Evolutionary conservation across 768 basidiomycete genomes (phyloP).

Genomic region (Amanita exitialis): DNA sequence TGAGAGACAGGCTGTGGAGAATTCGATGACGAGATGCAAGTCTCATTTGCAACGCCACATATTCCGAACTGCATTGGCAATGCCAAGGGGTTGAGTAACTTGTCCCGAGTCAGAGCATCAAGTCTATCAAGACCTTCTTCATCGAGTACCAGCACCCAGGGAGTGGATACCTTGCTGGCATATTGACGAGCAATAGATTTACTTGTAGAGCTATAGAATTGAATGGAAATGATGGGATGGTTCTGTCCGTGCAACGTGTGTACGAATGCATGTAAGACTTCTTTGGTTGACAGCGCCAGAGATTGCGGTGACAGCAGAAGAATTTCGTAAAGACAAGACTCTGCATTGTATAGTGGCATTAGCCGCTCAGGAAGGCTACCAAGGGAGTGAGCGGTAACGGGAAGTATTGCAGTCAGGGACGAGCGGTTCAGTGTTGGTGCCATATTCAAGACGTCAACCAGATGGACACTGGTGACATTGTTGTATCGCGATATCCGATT

Average conservation of each 20-base stretch:
- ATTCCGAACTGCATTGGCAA: constrained; percentile 17
- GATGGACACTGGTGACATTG: neutral
- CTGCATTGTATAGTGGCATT: constrained; percentile 24
- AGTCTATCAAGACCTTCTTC: constrained; percentile 29
- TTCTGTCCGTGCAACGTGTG: neutral
- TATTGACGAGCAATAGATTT: constrained; percentile 22
- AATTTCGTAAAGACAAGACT: constrained; percentile 30
- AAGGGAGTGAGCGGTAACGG: constrained; percentile 29
- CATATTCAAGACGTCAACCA: neutral
- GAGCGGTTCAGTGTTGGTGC: constrained; percentile 11
- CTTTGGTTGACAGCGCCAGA: constrained; percentile 21
- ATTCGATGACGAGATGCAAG: constrained; percentile 22
- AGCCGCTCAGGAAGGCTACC: constrained; percentile 23
- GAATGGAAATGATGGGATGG: constrained; percentile 23
- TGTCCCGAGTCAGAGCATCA: constrained; percentile 19
- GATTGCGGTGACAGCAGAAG: constrained; percentile 34
- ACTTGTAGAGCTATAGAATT: constrained; percentile 12
- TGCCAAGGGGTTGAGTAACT: constrained; percentile 33
- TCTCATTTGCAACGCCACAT: constrained; percentile 12
- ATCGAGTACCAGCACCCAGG: constrained; percentile 45
- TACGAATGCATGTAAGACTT: neutral
- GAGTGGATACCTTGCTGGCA: constrained; percentile 29
- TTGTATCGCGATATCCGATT: neutral
- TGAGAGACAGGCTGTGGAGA: constrained; percentile 31
- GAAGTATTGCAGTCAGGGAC: constrained; percentile 39